phyloP scores from a whole-genome alignment of 75 land plant species.

The Ceratopteris richardii region DNA sequence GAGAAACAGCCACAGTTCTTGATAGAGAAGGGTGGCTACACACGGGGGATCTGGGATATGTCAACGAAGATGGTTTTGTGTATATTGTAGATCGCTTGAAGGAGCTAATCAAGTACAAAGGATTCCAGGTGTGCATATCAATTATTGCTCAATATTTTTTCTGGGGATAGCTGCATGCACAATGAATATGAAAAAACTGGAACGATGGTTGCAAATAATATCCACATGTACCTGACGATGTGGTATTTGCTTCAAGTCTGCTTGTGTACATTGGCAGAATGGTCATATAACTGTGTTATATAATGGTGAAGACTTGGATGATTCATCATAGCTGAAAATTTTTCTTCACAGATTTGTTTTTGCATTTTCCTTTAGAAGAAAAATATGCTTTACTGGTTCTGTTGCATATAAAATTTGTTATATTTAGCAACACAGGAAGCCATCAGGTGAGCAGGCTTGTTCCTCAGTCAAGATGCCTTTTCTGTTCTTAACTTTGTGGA shows the following conservation, averaged over 20 bases:
- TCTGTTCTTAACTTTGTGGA: no score
- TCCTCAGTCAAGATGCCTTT: no score
- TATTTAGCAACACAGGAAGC: no score
- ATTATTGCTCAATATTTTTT: not conserved
- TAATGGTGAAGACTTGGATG: not conserved
- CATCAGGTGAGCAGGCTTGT: no score
- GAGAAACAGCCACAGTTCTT: constrained; percentile 53
- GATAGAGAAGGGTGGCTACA: constrained; percentile 71
- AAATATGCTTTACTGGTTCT: no score
- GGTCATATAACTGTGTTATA: not conserved
- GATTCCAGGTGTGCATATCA: constrained; percentile 47
- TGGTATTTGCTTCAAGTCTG: not conserved
- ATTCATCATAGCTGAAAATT: not conserved
- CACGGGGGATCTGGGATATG: no score
- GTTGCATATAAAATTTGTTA: no score
- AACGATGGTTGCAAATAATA: not conserved
- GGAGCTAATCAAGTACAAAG: constrained; percentile 93
- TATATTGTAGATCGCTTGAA: constrained; percentile 80
- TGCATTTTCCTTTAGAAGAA: no score
- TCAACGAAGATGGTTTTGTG: constrained; percentile 68
- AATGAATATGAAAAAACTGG: no score
- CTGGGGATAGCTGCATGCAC: no score
- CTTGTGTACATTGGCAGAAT: not conserved
- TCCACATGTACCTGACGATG: not conserved
- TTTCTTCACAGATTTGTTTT: no score